Evolutionary conservation across 129 eudicot species (phyloP), one percentile per base, ranked within the genome.

Genomic region (Lactuca saligna): DNA sequence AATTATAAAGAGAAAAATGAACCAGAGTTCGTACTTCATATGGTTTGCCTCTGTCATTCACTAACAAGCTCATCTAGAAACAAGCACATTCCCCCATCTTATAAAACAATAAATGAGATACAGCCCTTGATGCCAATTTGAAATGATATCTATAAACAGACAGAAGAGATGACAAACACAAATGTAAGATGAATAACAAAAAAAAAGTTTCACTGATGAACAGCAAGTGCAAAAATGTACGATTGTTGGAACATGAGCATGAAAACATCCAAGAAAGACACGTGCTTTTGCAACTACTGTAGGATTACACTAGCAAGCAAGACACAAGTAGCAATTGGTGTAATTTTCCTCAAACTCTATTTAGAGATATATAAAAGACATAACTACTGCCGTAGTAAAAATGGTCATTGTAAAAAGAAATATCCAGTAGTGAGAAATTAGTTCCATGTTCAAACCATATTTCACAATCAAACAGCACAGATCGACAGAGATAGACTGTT

Each of bases 21-120:
- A 61, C 13, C 9, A 66, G 8, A 63, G 15, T 35, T 58, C 70
- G 78, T 80, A 78, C 96, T 85, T 84, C 85, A 72, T 79, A 69
- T 74, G 81, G 57, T 70, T 66, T 73, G 66, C 71, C 78, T 75
- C 69, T 71, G 71, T 61, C 86, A 83, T 66, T 65, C 76, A 42
- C 75, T 57, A 79, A n/a, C 79, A 88, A 81, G 71, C 63, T 81
- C 79, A 62, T 61, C 69, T 46, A 78, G 62, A 54, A 17, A 37
- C 58, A 74, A 42, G 12, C 32, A 57, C 53, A 56, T 68, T 74
- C 70, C 79, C 55, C 48, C 68, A 32, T 39, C 16, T 63, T 41
- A 57, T 60, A 55, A 54, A 57, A 38, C 74, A 74, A 61, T 34
- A 33, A n/a, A 70, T 16, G 32, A 39, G 2, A 49, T 15, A 17